Evolutionary conservation across 257 asterid species (phyloP), one percentile per base, ranked within the genome.

Genomic region (Petrea volubilis): DNA sequence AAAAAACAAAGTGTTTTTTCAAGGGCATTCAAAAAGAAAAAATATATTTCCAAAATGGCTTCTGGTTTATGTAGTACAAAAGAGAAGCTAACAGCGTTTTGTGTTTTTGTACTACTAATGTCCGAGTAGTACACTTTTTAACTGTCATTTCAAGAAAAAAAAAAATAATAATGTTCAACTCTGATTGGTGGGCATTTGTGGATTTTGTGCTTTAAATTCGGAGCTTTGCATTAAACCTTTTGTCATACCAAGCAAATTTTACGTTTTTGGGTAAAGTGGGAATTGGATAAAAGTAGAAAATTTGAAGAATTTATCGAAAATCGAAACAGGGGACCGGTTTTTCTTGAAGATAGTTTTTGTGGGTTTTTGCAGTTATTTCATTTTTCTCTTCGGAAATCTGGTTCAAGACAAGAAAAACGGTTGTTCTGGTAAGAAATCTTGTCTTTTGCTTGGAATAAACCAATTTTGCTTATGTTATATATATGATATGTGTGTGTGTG

Each of bases 61-160:
- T 38, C 9, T 34, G 9, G 5, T 14, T 7, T 24, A 58, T 60
- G 80, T 60, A 68, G 84, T 79, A 79, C 84, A 75, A 71, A 60
- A 11, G 24, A 33, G 53, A 29, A 4, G 24, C 0, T 28, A 64
- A 63, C 57, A 27, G 21, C 57, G 49, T 55, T 40, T 25, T 8
- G 7, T 12, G 17, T 38, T 41, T n/a, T 29, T 75, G 80, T 79
- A 79, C 81, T 79, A 71, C 72, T 15, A 3, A 6, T 28, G 12
- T 36, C 25, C 18, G 57, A 41, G 75, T 36, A 71, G 67, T 71
- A 79, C 64, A 18, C n/a, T 36, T 12, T 40, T 47, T 3, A 62
- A 17, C 17, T 4, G 27, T 59, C 17, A 13, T 60, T 49, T 21
- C 65, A 41, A 24, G 40, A 38, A 38, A 1, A 3, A 38, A 38